Percentiles rank a stretch among this genome's conserved stretches.
Evolutionary conservation across 306 rosid species (phyloP).

Genomic region (Rosa rugosa): DNA sequence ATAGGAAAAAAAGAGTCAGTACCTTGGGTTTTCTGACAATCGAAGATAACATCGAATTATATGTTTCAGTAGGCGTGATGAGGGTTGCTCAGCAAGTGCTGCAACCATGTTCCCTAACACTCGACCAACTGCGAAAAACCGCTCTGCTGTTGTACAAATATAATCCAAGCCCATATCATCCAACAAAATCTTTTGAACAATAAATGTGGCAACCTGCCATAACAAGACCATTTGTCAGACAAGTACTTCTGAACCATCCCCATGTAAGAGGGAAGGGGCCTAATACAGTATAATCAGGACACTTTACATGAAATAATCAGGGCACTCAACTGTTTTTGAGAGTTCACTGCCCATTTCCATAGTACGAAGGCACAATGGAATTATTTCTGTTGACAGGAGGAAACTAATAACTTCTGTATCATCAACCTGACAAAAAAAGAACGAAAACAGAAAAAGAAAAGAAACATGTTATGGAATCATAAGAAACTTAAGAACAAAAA

Average conservation of each 20-base stretch:
- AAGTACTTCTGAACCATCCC: conserved; percentile 20
- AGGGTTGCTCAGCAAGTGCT: conserved; percentile 61
- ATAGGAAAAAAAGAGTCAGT: neutral
- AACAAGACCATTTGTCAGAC: conserved; percentile 30
- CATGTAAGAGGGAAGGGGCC: neutral
- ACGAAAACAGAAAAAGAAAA: neutral
- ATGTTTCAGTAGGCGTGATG: conserved; percentile 74
- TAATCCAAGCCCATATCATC: conserved; percentile 80
- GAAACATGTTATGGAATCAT: conserved; percentile 11
- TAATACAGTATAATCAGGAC: neutral
- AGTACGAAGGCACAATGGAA: conserved; percentile 85
- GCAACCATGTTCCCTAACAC: conserved; percentile 65
- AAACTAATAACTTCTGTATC: conserved; percentile 73
- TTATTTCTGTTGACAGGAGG: conserved; percentile 79
- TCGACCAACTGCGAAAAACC: conserved; percentile 64
- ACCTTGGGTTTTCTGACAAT: conserved; percentile 75
- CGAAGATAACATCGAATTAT: conserved; percentile 75
- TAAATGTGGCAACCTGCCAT: conserved; percentile 79
- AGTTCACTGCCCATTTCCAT: conserved; percentile 89
- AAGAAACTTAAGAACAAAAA: neutral
- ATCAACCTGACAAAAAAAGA: conserved; percentile 52
- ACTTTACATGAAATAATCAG: conserved; percentile 23
- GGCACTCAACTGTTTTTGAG: conserved; percentile 75
- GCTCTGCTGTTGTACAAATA: conserved; percentile 67
- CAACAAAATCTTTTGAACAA: conserved; percentile 73